A percentile compares a stretch with the other conserved stretches of the same genome.
Conservation (phyloP, 2,329 filamentous ascomycete species). For the Colletotrichum melonis region DNA sequence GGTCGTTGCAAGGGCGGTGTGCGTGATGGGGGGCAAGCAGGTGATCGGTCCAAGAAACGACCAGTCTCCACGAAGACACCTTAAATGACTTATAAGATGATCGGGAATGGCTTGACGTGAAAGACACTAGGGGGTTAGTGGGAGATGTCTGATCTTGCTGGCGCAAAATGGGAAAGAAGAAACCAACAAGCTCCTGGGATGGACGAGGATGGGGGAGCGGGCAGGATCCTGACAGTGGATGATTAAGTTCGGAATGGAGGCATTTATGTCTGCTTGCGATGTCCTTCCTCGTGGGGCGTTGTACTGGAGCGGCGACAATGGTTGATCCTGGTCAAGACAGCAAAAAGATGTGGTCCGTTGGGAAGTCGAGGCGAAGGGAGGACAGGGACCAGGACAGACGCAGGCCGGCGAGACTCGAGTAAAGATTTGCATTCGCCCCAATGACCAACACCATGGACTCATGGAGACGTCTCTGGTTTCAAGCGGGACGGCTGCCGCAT, state of each 20-base stretch:
- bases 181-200: constrained; percentile 35
- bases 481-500: constrained; percentile 35
- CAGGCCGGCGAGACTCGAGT: constrained; percentile 27
- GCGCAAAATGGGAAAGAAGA: constrained; percentile 37
- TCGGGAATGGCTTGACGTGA: constrained; percentile 25
- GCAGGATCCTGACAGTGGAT: constrained; percentile 31
- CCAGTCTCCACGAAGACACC: constrained; percentile 37
- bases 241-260: constrained; percentile 38
- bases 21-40: constrained; percentile 31
- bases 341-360: constrained; percentile 30
- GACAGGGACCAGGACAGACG: constrained; percentile 37
- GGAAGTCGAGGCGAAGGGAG: constrained; percentile 34
- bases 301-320: constrained; percentile 28
- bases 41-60: constrained; percentile 38
- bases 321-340: constrained; percentile 34
- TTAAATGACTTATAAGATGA: constrained; percentile 34
- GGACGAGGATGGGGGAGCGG: constrained; percentile 35
- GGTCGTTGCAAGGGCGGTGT: constrained; percentile 38
- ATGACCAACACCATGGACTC: constrained; percentile 31
- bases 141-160: constrained; percentile 36
- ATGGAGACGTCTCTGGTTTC: constrained; percentile 36
- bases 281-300: constrained; percentile 32
- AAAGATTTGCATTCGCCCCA: constrained; percentile 38
- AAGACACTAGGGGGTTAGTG: constrained; percentile 36
- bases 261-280: constrained; percentile 38